Base-by-base conservation (phyloP, 345 rosid genomes). In the Gossypium thurberi region DNA sequence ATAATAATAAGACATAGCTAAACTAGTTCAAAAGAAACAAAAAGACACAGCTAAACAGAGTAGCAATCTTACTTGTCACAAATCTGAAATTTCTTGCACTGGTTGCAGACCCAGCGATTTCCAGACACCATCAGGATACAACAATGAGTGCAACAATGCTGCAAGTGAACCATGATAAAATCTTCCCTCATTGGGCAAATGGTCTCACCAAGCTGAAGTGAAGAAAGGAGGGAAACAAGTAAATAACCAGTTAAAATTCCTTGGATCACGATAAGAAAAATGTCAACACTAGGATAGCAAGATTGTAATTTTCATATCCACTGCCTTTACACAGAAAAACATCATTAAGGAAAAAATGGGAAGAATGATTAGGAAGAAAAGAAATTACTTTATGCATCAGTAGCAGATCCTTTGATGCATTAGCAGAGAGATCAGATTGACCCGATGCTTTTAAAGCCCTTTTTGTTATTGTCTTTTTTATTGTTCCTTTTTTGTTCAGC, bases 181-280 rank as follows among this genome's bases (percentile, higher is more conserved):
- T 96, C 99, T 81, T 96, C 99, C 90, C 91, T 96, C 98, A 93
- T 93, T 3, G 99, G 98, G 80, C 84, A 80, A 76, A 96, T 96
- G 68, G 94, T 91, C 89, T 96, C 99, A 57, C 99, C 99, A 82
- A 96, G 97, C 99, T 96, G 91, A 15, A 79, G 67, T 77, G 76
- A 67, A 63, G 47, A 81, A 67, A 67, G 33, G 44, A 42, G 21
- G n/a, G 14, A 15, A 13, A 69, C 25, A 28, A 73, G 26, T 67
- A 50, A 67, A 68, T 60, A 17, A 61, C 50, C 51, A 25, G 23
- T 50, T 47, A 66, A 28, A 70, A 51, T 47, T 43, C 53, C 15
- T 56, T 55, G n/a, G 48, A 15, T 21, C 9, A 33, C 20, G 33
- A 43, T 1, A 47, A 9, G 44, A 26, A 61, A 23, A 33, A 60